Conservation (phyloP, 1,139 yeast species). For the Meyerozyma guilliermondii region DNA sequence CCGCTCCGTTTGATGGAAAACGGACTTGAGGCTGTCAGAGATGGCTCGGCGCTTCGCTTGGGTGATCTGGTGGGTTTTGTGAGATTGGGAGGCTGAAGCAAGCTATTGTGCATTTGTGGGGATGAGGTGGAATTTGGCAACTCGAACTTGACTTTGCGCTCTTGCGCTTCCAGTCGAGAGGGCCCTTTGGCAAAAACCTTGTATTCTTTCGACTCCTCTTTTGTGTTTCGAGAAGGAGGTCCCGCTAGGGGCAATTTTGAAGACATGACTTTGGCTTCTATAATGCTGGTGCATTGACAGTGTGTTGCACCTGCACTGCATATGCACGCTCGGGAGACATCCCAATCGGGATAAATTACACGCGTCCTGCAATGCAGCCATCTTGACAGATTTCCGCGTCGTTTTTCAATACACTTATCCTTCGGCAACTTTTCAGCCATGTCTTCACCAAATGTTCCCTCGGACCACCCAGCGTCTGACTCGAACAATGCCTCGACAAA, state of each 20-base stretch:
- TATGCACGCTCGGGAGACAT: background rate
- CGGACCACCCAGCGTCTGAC: background rate
- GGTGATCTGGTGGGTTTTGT: slow-evolving; percentile 1
- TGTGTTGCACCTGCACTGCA: background rate
- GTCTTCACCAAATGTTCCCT: background rate
- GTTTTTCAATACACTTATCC: background rate
- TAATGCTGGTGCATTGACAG: background rate
- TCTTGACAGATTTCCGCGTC: background rate
- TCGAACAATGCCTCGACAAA: background rate
- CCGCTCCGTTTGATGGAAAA: slow-evolving; percentile 31
- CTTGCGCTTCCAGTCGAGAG: slow-evolving; percentile 4
- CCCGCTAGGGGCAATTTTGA: background rate
- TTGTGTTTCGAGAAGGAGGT: background rate
- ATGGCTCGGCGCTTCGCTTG: background rate
- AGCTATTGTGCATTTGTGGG: slow-evolving; percentile 4
- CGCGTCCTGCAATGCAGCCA: slow-evolving; percentile 1
- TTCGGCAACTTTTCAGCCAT: background rate
- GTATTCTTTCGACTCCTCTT: slow-evolving; percentile 4
- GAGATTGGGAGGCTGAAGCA: background rate
- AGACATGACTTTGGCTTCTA: background rate
- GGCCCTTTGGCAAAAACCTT: slow-evolving; percentile 10
- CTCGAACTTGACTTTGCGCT: slow-evolving; percentile 1
- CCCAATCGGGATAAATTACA: slow-evolving; percentile 1
- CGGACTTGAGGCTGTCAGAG: slow-evolving; percentile 5
- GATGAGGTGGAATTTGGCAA: slow-evolving; percentile 1